Conservation (phyloP, 768 basidiomycete genomes). For the Melanogaster broomeanus region DNA sequence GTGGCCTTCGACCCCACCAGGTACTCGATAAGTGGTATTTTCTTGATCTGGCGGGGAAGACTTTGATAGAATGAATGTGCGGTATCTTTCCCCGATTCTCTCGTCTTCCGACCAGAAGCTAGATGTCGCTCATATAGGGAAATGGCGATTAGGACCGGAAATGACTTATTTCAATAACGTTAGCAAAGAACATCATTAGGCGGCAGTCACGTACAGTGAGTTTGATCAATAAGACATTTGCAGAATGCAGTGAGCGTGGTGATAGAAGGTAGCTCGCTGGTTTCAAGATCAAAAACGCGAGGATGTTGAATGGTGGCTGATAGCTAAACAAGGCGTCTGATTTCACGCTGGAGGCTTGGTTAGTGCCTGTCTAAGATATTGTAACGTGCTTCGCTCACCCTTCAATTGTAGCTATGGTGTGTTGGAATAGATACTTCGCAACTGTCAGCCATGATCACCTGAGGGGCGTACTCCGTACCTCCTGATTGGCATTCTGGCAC, state of each 20-base stretch:
- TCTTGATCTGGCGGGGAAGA: conserved; percentile 71
- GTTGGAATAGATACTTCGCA: conserved; percentile 83
- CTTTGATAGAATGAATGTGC: conserved; percentile 60
- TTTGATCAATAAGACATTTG: conserved; percentile 86
- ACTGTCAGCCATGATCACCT: conserved; percentile 13
- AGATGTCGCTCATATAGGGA: conserved; percentile 79
- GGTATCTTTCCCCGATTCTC: conserved; percentile 52
- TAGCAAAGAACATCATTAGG: neutral
- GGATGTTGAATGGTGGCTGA: conserved; percentile 85
- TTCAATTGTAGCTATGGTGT: conserved; percentile 84
- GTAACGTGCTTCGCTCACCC: conserved; percentile 47
- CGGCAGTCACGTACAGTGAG: conserved; percentile 55
- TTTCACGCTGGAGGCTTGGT: conserved; percentile 60
- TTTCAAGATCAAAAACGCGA: conserved; percentile 79
- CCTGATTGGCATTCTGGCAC: conserved; percentile 57
- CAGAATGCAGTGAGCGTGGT: conserved; percentile 76
- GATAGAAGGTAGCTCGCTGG: conserved; percentile 75
- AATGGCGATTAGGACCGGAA: conserved; percentile 78
- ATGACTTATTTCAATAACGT: conserved; percentile 43
- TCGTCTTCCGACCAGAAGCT: conserved; percentile 47
- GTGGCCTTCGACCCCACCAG: conserved; percentile 69
- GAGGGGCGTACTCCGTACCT: conserved; percentile 37
- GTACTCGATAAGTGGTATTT: conserved; percentile 73
- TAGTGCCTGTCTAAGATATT: neutral
- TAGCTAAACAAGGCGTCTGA: conserved; percentile 90